Percentiles rank a stretch among this genome's conserved stretches.
Evolutionary conservation across 345 rosid genomes (phyloP).

Genomic region (Excoecaria cochinchinensis): DNA sequence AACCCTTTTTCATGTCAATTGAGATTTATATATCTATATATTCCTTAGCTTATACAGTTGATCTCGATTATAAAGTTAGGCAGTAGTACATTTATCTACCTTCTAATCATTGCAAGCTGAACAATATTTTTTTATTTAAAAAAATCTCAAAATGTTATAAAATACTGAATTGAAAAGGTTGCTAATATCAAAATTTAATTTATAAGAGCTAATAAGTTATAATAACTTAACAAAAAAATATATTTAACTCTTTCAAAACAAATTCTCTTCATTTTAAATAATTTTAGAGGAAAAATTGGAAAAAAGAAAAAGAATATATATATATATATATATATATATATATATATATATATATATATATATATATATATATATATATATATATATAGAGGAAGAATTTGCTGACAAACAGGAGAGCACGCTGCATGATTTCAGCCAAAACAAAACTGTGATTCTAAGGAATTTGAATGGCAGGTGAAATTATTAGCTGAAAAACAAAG

Average conservation of each 20-base stretch:
- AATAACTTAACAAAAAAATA: no score
- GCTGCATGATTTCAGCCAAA: slow-evolving; percentile 5
- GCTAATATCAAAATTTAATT: no score
- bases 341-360: neutral
- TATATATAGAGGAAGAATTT: slow-evolving; percentile 9
- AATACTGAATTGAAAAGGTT: neutral
- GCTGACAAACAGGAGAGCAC: slow-evolving; percentile 6
- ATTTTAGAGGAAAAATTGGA: no score
- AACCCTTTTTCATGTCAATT: neutral
- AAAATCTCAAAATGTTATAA: neutral
- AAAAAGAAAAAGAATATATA: no score
- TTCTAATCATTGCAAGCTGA: slow-evolving; percentile 4
- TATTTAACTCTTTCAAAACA: no score
- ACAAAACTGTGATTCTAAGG: slow-evolving; percentile 6
- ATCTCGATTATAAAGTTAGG: slow-evolving; percentile 7
- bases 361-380: neutral
- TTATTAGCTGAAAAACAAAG: slow-evolving; percentile 26
- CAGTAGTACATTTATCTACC: neutral
- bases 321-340: neutral
- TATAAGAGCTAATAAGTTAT: no score
- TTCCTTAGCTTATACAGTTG: slow-evolving; percentile 19
- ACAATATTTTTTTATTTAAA: no score
- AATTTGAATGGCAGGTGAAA: slow-evolving; percentile 21
- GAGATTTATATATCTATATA: neutral
- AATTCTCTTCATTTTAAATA: no score